Conservation (phyloP, 768 basidiomycete genomes). For the Mycena pura region DNA sequence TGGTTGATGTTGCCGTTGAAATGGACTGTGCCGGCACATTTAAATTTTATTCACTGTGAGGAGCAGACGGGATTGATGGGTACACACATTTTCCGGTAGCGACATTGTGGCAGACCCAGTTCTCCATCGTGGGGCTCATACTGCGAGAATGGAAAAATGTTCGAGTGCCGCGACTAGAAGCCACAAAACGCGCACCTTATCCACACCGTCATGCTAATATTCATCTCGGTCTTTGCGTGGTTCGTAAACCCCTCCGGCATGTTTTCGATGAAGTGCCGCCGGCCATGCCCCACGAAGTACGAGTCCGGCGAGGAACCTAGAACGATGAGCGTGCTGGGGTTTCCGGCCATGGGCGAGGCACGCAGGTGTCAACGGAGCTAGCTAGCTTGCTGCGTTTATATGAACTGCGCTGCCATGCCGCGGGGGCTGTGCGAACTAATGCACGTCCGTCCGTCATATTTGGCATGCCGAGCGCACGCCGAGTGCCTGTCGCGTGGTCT, state of each 20-base stretch:
- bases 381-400: too few relatives aligned
- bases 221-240: conserved; percentile 1
- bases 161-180: neutral
- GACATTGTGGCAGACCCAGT: neutral
- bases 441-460: too few relatives aligned
- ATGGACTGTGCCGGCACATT: neutral
- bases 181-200: neutral
- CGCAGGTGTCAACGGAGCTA: too few relatives aligned
- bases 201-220: conserved; percentile 8
- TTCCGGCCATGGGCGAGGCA: neutral
- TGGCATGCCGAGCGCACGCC: too few relatives aligned
- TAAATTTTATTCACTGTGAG: neutral
- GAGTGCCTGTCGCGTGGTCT: too few relatives aligned
- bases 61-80: neutral
- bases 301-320: conserved; percentile 3
- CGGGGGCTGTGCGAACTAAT: too few relatives aligned
- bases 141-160: neutral
- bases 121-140: neutral
- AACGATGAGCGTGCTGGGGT: conserved; percentile 7
- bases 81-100: neutral
- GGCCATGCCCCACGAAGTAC: conserved; percentile 15
- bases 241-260: conserved; percentile 11
- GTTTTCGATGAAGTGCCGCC: conserved; percentile 3
- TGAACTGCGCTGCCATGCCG: too few relatives aligned
- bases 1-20: neutral